Evolutionary conservation across 75 land plant species (phyloP), one percentile per base, ranked within the genome.

Genomic region (Pseudotsuga menziesii): DNA sequence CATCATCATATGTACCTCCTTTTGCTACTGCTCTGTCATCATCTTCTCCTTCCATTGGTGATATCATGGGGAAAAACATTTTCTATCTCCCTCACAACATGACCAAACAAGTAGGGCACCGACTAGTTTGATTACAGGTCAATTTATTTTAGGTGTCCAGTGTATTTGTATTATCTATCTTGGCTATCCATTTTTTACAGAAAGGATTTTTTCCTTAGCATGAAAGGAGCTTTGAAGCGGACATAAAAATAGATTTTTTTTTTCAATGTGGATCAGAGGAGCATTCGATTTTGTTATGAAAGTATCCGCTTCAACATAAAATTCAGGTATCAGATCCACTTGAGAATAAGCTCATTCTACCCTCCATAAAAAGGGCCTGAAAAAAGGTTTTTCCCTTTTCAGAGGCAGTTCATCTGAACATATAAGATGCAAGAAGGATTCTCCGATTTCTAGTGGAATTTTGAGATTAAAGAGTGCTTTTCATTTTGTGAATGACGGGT

Each of bases 81-180:
- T 56, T 17, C 5, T 54, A 27, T 73, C 75, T 55, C 35, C 25
- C 15, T 20, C 57, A 55, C 35, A 26, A 17, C 57, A 22, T 5
- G 12, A 25, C 48, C 41, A 41, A 23, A 52, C 52, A 55, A 56
- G 75, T 56, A 73, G 35, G 41, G 13, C 58, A 13, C 20, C 27
- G 9, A 27, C 57, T 14, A 73, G 0, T 54, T 73, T 73, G 27
- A 48, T 48, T 27, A 29, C 75, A 54, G 9, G 29, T 54, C 57
- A 54, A 27, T 48, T 54, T 73, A 26, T 23, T 52, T 73, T 73
- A 26, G 56, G 20, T 27, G 23, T 23, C 75, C 75, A 25, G 15
- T 73, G 56, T 14, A 15, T 55, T 73, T 73, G 75, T 27, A 41
- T 55, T 57, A 55, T 73, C 75, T 73, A 55, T 57, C 20, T 73